Percentiles rank a stretch among this genome's conserved stretches.
Evolutionary conservation across 2,329 filamentous ascomycete species (phyloP).

Genomic region (Monosporascus sp.): DNA sequence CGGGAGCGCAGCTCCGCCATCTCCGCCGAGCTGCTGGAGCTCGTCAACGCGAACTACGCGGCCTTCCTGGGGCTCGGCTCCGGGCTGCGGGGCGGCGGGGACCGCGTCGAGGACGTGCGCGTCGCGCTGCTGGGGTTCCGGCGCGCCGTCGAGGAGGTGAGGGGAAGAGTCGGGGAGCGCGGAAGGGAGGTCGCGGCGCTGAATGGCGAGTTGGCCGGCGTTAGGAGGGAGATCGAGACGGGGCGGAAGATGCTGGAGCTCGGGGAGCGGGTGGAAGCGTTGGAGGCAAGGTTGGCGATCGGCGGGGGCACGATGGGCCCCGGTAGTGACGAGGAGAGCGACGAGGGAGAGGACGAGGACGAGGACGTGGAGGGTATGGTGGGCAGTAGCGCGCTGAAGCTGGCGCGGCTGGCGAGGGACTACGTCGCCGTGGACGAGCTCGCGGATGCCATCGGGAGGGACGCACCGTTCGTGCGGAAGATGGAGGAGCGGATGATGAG

Average conservation of each 20-base stretch:
- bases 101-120: conserved; percentile 83
- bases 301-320: conserved; percentile 24
- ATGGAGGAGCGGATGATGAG: conserved; percentile 45
- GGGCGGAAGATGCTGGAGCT: conserved; percentile 62
- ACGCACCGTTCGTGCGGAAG: conserved; percentile 45
- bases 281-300: conserved; percentile 61
- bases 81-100: conserved; percentile 80
- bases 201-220: conserved; percentile 60
- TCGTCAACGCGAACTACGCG: conserved; percentile 93
- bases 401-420: conserved; percentile 41
- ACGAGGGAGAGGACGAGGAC: conserved; percentile 33
- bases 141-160: conserved; percentile 73
- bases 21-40: conserved; percentile 80
- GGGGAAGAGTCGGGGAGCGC: conserved; percentile 57
- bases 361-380: conserved; percentile 29
- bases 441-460: conserved; percentile 39
- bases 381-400: conserved; percentile 42
- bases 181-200: conserved; percentile 58
- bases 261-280: conserved; percentile 53
- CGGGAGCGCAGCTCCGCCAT: conserved; percentile 75
- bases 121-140: conserved; percentile 83
- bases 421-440: conserved; percentile 39
- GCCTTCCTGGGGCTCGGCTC: conserved; percentile 81
- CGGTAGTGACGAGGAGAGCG: conserved; percentile 21
- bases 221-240: conserved; percentile 57